A percentile compares a stretch with the other conserved stretches of the same genome.
Evolutionary conservation across 2,329 filamentous ascomycete genomes (phyloP).

Genomic region (Capronia coronata): DNA sequence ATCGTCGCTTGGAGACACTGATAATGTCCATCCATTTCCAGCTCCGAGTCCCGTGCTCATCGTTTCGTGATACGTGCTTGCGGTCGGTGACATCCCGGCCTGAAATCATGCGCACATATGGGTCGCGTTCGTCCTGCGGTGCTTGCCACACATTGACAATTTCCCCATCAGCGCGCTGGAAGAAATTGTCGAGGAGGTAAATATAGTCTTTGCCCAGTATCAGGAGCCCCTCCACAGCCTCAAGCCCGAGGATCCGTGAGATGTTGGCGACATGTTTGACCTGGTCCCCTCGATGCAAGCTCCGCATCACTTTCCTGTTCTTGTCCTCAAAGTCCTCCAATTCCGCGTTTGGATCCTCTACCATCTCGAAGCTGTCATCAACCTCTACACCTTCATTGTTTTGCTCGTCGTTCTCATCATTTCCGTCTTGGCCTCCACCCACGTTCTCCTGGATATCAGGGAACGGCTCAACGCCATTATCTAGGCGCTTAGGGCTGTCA

Average conservation of each 20-base stretch:
- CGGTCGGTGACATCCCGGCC: conserved; percentile 61
- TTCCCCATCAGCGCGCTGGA: conserved; percentile 88
- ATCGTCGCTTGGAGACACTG: conserved; percentile 90
- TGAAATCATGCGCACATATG: conserved; percentile 89
- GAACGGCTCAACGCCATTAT: conserved; percentile 27
- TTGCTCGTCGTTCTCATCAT: conserved; percentile 30
- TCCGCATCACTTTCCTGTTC: conserved; percentile 95
- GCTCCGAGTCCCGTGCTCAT: conserved; percentile 74
- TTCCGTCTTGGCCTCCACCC: conserved; percentile 11
- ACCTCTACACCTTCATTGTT: conserved; percentile 41
- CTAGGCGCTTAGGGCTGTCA: conserved; percentile 13
- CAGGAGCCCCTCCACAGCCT: conserved; percentile 86
- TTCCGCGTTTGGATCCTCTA: conserved; percentile 84
- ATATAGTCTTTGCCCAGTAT: conserved; percentile 87
- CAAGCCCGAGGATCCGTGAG: conserved; percentile 85
- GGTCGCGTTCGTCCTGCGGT: conserved; percentile 82
- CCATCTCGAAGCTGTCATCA: conserved; percentile 92
- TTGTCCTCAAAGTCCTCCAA: conserved; percentile 91
- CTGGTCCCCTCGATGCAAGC: conserved; percentile 79
- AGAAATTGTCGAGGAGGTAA: conserved; percentile 94
- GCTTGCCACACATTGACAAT: conserved; percentile 97
- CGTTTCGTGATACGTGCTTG: conserved; percentile 41
- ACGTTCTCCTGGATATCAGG: conserved; percentile 31
- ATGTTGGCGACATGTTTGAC: conserved; percentile 94
- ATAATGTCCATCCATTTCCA: conserved; percentile 95